Evolutionary conservation across 495 filamentous ascomycete genomes (phyloP), one percentile per base, ranked within the genome.

Genomic region (Neurospora africana): DNA sequence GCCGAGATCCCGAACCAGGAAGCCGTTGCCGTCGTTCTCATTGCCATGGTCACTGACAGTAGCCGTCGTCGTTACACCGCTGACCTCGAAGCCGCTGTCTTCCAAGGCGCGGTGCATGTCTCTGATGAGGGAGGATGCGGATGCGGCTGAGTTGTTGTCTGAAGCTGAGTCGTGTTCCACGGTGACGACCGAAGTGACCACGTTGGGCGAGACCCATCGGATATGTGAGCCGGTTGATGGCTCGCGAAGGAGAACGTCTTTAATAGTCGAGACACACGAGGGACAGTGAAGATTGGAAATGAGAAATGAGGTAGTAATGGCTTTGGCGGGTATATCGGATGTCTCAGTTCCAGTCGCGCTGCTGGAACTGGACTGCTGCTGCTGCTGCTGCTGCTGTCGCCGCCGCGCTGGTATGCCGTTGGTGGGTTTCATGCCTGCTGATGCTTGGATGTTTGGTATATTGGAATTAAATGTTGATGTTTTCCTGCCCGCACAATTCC

Each of bases 261-360:
- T 82, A 78, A 90, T 89, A 74, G 82, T 79, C 27, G 84, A 84
- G 23, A 89, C 83, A 74, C 88, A 90, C 68, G 87, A 86, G 37
- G 87, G 85, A 81, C 88, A 91, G 76, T 91, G 89, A 19, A 90
- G 81, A 81, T 90, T 89, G 68, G 81, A 81, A 67, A 88, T 77
- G 30, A 87, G 76, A 73, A 86, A 84, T 27, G 83, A 82, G n/a
- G 81, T 83, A 30, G 84, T 85, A 67, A 81, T 72, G 65, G 79
- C 4, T 15, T 33, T 38, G 13, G 21, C 21, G 21, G 47, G 17
- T 35, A 33, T 35, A 27, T 17, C 27, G 23, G 53, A 19, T 38
- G 71, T 76, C 73, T 72, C 73, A 69, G 74, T 40, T 15, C 71
- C 70, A 69, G 65, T 21, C 53, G 39, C 38, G 70, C 21, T 71